Conservation (phyloP, 495 filamentous ascomycete species). For the Talaromyces thailandensis region DNA sequence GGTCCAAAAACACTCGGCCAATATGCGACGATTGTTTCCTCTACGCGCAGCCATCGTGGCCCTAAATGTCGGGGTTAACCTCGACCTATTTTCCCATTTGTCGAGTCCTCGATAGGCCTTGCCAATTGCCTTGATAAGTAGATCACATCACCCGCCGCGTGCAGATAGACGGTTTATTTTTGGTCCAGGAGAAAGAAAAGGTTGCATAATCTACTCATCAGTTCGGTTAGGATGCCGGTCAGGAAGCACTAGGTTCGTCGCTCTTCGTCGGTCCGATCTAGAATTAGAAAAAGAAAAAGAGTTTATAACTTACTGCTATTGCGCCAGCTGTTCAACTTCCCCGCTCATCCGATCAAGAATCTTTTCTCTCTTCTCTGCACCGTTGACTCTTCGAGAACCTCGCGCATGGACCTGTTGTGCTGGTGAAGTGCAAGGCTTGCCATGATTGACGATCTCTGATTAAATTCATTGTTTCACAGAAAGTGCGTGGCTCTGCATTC, state of each 20-base stretch:
- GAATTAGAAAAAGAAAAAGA: not conserved
- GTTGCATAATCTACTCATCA: not conserved
- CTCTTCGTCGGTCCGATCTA: not conserved
- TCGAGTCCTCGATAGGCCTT: not conserved
- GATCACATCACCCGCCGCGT: not conserved
- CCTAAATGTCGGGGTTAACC: not conserved
- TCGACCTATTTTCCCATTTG: constrained; percentile 4
- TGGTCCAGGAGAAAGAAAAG: not conserved
- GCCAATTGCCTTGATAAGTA: not conserved
- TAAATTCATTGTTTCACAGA: not conserved
- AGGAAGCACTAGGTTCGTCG: not conserved
- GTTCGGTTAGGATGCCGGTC: not conserved
- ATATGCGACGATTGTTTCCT: not conserved
- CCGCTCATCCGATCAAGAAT: constrained; percentile 2
- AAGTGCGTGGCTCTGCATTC: not conserved
- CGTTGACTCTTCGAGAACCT: not conserved
- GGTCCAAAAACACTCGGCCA: not conserved
- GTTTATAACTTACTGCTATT: not conserved
- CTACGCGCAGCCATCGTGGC: constrained; percentile 3
- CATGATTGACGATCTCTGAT: not conserved
- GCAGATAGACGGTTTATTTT: constrained; percentile 1
- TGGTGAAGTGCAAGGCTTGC: not conserved
- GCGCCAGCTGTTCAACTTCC: not conserved
- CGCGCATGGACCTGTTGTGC: not conserved
- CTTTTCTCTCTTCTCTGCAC: not conserved